Percentiles rank a stretch among this genome's conserved stretches.
These are phyloP conservation scores for Ceratobasidium theobromae DNA, from an alignment of 1,284 basidiomycete genomes.

Conservation along the genomic window DNA sequence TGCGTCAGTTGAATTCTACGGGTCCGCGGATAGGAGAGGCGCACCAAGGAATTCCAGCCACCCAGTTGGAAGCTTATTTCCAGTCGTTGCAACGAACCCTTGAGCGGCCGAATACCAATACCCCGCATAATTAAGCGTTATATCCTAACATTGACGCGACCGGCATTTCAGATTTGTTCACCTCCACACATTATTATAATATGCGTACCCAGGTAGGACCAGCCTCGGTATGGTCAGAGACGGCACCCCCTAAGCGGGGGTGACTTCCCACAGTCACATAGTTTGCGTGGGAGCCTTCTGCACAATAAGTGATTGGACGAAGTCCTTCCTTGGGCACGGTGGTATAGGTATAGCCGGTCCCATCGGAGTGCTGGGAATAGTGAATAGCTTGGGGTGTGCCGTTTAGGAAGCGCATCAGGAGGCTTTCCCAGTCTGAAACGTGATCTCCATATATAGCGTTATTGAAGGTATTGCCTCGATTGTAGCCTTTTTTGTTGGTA, in stretches of 20 bases:
- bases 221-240: slow-evolving; percentile 19
- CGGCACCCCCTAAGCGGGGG: not conserved
- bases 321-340: slow-evolving; percentile 10
- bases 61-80: slow-evolving; percentile 3
- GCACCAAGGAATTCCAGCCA: slow-evolving; percentile 21
- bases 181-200: not conserved
- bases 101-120: slow-evolving; percentile 18
- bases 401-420: slow-evolving; percentile 45
- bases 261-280: slow-evolving; percentile 27
- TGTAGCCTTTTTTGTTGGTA: slow-evolving; percentile 39
- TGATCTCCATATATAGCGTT: slow-evolving; percentile 39
- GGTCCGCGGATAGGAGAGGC: not conserved
- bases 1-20: not conserved
- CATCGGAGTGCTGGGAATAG: slow-evolving; percentile 44
- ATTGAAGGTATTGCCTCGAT: slow-evolving; percentile 41
- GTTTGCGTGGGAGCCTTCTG: slow-evolving; percentile 28
- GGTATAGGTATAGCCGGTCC: slow-evolving; percentile 39
- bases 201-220: slow-evolving; percentile 13
- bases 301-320: slow-evolving; percentile 27
- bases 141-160: not conserved
- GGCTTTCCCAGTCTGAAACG: slow-evolving; percentile 45
- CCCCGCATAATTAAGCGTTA: slow-evolving; percentile 18
- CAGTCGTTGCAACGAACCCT: slow-evolving; percentile 18
- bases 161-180: not conserved
- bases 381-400: slow-evolving; percentile 43